Percentiles rank a stretch among this genome's conserved stretches.
Conservation (phyloP, 75 land plant species). For the Cryptomeria japonica region DNA sequence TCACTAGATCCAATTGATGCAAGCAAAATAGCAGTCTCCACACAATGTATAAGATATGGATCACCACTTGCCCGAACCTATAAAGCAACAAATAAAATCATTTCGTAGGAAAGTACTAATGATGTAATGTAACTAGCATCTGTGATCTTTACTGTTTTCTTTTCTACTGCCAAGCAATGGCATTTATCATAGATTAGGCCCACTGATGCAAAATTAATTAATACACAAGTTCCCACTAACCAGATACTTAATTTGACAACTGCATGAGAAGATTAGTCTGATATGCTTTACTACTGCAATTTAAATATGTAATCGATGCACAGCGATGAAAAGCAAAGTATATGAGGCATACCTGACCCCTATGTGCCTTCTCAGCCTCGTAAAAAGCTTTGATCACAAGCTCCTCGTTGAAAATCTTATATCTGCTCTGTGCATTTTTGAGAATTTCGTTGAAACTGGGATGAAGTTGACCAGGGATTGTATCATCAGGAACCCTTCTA, state of each 20-base stretch:
- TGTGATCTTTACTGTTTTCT: not conserved
- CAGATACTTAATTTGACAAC: not conserved
- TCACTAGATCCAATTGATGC: constrained; percentile 82
- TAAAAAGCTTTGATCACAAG: constrained; percentile 83
- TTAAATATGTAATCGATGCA: not conserved
- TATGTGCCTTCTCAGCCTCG: constrained; percentile 88
- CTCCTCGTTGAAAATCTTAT: constrained; percentile 69
- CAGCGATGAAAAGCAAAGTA: not conserved
- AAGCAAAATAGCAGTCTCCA: constrained; percentile 83
- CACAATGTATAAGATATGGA: constrained; percentile 86
- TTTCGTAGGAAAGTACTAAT: not conserved
- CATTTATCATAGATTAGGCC: not conserved
- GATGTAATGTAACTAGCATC: constrained; percentile 6
- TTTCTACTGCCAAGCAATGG: not conserved
- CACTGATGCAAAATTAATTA: not conserved
- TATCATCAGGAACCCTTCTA: constrained; percentile 8
- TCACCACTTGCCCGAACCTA: constrained; percentile 93
- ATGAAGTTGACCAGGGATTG: constrained; percentile 13
- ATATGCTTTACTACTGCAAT: not conserved
- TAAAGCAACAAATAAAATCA: constrained; percentile 13
- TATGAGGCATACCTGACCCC: constrained; percentile 71
- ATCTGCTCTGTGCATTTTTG: constrained; percentile 60
- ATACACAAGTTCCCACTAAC: not conserved
- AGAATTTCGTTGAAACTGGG: constrained; percentile 63
- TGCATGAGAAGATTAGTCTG: not conserved